Evolutionary conservation across 2,329 filamentous ascomycete genomes (phyloP), one percentile per base, ranked within the genome.

Genomic region (Aspergillus pseudotamarii): DNA sequence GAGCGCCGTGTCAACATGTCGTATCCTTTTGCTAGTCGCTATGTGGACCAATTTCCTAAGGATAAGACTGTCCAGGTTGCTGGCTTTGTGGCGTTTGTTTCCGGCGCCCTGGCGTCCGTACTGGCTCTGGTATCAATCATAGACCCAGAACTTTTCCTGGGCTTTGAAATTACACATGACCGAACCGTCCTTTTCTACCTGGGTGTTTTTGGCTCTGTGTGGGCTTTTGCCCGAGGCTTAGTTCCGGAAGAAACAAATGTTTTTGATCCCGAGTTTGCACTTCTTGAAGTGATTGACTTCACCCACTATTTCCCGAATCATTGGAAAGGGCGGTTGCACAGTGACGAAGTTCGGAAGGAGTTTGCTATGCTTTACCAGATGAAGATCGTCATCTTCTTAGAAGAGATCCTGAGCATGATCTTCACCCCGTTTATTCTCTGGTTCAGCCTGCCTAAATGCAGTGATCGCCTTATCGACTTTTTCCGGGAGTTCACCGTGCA

Each of bases 401-500:
- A 97, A 76, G 95, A 99, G 73, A 88, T 98, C 5, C 79, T 97
- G 64, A 94, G 94, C 72, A 96, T 99, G 75, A 86, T 98, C 60
- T 90, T 96, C 62, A 96, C 94, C 0, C 95, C 95, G 0, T 89
- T 97, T 71, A 86, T 99, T 48, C 85, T 99, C 14, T 91, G 94
- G 80, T 90, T 92, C 73, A 94, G 92, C 65, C 84, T 98, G 38
- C 93, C 94, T 0, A 91, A 89, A 69, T 96, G 92, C 76, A 94
- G 91, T 75, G 94, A 98, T 69, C 92, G 94, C 63, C 90, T 99
- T 66, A 90, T 98, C 63, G 95, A 99, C 79, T 99, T 99, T 79
- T 98, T 99, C 82, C 89, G 95, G 45, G 95, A 99, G 75, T 97
- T 98, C 70, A 98, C 95, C 0, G 89, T 99, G 26, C 94, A 99